Evolutionary conservation across 1,139 yeast species (phyloP).

Genomic region (Yamadazyma songkhlaensis): DNA sequence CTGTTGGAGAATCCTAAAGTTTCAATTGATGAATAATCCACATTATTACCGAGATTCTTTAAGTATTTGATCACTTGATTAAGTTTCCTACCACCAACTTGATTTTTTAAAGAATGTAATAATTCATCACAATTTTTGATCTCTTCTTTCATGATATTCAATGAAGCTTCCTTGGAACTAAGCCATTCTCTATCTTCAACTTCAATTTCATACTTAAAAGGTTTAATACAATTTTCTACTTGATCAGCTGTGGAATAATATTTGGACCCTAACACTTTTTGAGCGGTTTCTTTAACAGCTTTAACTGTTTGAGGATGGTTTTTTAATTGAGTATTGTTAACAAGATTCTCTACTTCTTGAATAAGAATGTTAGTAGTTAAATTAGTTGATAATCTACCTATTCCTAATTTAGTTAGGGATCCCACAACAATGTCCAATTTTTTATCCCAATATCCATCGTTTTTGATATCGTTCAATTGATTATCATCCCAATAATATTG

Average conservation of each 20-base stretch:
- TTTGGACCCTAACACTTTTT: slow-evolving; percentile 69
- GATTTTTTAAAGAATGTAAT: slow-evolving; percentile 57
- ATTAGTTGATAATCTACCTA: slow-evolving; percentile 85
- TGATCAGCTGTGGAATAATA: slow-evolving; percentile 95
- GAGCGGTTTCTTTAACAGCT: slow-evolving; percentile 83
- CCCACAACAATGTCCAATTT: slow-evolving; percentile 83
- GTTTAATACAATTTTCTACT: slow-evolving; percentile 97
- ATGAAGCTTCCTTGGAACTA: slow-evolving; percentile 75
- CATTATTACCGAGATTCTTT: slow-evolving; percentile 48
- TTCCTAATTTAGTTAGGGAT: slow-evolving; percentile 84
- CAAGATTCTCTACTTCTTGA: slow-evolving; percentile 72
- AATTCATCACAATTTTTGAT: slow-evolving; percentile 75
- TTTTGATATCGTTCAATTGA: slow-evolving; percentile 41
- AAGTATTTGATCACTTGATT: slow-evolving; percentile 79
- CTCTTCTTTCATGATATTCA: slow-evolving; percentile 75
- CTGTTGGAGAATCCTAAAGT: slow-evolving; percentile 76
- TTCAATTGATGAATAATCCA: slow-evolving; percentile 49
- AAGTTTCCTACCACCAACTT: slow-evolving; percentile 80
- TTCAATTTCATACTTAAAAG: slow-evolving; percentile 95
- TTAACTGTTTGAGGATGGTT: slow-evolving; percentile 83
- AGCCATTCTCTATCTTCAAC: slow-evolving; percentile 95
- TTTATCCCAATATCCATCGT: slow-evolving; percentile 70
- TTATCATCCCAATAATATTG: slow-evolving; percentile 76
- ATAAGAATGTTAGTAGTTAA: slow-evolving; percentile 77
- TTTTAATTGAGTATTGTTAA: slow-evolving; percentile 69